phyloP scores from a whole-genome alignment of 176 grass and related monocot genomes.

The Oryza glaberrima region DNA sequence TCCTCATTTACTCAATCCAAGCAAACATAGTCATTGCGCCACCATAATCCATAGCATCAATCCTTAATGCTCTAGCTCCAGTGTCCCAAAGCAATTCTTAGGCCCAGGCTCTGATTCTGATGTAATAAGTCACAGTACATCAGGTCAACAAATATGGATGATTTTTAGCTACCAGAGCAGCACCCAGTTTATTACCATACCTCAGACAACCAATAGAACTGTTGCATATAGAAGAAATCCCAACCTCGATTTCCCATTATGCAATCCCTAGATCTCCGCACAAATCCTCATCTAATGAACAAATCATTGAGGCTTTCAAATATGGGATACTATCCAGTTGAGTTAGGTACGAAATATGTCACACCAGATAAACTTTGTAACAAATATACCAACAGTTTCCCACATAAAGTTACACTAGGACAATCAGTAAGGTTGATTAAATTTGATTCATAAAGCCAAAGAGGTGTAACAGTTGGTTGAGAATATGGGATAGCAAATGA shows the following conservation, averaged over 20 bases:
- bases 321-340: constrained; percentile 19
- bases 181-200: constrained; percentile 55
- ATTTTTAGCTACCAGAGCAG: constrained; percentile 42
- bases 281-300: constrained; percentile 55
- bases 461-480: background rate
- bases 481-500: background rate
- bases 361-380: constrained; percentile 9
- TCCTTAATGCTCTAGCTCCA: constrained; percentile 42
- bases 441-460: constrained; percentile 18
- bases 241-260: constrained; percentile 50
- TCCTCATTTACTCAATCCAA: constrained; percentile 4
- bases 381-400: constrained; percentile 1
- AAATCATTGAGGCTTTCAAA: constrained; percentile 49
- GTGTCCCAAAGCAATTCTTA: constrained; percentile 47
- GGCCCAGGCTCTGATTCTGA: constrained; percentile 39
- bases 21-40: constrained; percentile 18
- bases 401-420: background rate
- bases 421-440: constrained; percentile 7
- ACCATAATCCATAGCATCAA: constrained; percentile 34
- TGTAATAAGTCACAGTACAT: constrained; percentile 47
- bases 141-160: constrained; percentile 34
- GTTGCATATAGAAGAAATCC: constrained; percentile 51
- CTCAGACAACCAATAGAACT: constrained; percentile 51
- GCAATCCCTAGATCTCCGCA: constrained; percentile 60
- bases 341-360: constrained; percentile 22